Evolutionary conservation across 2,329 filamentous ascomycete species (phyloP).

Genomic region (Apiospora sp.): DNA sequence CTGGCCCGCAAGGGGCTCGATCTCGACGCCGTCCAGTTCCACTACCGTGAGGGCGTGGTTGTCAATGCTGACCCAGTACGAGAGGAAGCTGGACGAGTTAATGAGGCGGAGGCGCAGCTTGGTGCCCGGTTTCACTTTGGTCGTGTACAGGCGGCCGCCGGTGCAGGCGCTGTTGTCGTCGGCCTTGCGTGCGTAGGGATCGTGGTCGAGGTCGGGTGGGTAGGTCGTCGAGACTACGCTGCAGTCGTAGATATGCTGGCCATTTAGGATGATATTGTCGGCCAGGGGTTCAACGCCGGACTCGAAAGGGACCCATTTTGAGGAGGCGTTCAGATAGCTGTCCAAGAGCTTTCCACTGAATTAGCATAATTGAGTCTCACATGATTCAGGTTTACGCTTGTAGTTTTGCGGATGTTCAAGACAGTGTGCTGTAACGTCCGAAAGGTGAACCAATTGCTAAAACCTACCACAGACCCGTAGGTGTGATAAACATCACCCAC

Average conservation of each 20-base stretch:
- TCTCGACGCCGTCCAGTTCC: slow-evolving; percentile 50
- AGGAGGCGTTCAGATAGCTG: slow-evolving; percentile 45
- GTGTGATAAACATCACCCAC: slow-evolving; percentile 50
- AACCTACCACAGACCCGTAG: slow-evolving; percentile 43
- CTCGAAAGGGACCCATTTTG: slow-evolving; percentile 44
- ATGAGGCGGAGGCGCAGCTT: slow-evolving; percentile 44
- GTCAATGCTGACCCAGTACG: slow-evolving; percentile 50
- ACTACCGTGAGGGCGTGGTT: slow-evolving; percentile 47
- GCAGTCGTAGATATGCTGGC: slow-evolving; percentile 47
- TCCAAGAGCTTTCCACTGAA: slow-evolving; percentile 33
- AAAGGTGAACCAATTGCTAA: background rate
- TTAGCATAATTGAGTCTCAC: background rate
- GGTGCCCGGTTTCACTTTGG: slow-evolving; percentile 39
- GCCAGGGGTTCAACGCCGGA: slow-evolving; percentile 50
- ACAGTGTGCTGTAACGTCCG: too few relatives aligned
- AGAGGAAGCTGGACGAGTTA: slow-evolving; percentile 48
- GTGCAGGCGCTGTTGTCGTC: slow-evolving; percentile 44
- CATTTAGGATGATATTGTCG: slow-evolving; percentile 51
- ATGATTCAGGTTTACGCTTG: too few relatives aligned
- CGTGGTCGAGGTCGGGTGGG: slow-evolving; percentile 30
- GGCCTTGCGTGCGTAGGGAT: slow-evolving; percentile 33
- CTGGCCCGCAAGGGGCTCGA: slow-evolving; percentile 42
- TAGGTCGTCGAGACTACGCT: slow-evolving; percentile 40
- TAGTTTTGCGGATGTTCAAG: too few relatives aligned
- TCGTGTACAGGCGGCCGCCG: slow-evolving; percentile 32